Evolutionary conservation across 345 rosid species (phyloP), one percentile per base, ranked within the genome.

Genomic region (Capsella bursapastoris): DNA sequence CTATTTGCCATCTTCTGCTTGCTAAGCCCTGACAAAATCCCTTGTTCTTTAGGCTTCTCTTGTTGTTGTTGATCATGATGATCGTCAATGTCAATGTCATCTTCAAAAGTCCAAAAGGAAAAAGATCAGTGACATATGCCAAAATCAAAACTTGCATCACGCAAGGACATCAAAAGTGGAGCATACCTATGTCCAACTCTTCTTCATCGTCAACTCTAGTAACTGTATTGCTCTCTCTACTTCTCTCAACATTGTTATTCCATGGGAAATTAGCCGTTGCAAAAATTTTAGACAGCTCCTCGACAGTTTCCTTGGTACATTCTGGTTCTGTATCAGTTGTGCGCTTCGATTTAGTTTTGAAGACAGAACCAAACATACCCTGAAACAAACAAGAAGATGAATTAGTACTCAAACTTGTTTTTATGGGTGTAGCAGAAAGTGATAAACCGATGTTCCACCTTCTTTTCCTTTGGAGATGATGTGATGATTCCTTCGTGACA

Each of bases 281-380:
- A 76, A 91, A 94, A 48, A 86, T 81, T 12, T 27, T 57, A 0
- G 85, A 64, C 27, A 94, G 87, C 59, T 85, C 90, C 71, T 86
- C 89, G n/a, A 86, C 77, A 27, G 87, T 88, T 78, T 88, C 97
- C 60, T 47, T 84, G 7, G 84, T 69, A 77, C 85, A 89, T 72
- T 88, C 97, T 60, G 86, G 81, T 78, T 91, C 91, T 51, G 68
- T 71, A 37, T 86, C 92, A 27, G 64, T 70, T 37, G 51, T 71
- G 6, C 77, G 89, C 82, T 91, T 90, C 1, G 83, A 34, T 82
- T 87, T 91, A 41, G 79, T 77, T 67, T 90, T 87, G 76, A 90
- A 83, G 22, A 93, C 87, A n/a, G 96, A 94, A 73, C 95, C 85
- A 79, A 94, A 94, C 70, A 94, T 76, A 37, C 98, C 88, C 98